These are phyloP conservation scores for Phytophthora agathidicida DNA, from an alignment of 352 stramenopile genomes.

Conservation along the genomic window DNA sequence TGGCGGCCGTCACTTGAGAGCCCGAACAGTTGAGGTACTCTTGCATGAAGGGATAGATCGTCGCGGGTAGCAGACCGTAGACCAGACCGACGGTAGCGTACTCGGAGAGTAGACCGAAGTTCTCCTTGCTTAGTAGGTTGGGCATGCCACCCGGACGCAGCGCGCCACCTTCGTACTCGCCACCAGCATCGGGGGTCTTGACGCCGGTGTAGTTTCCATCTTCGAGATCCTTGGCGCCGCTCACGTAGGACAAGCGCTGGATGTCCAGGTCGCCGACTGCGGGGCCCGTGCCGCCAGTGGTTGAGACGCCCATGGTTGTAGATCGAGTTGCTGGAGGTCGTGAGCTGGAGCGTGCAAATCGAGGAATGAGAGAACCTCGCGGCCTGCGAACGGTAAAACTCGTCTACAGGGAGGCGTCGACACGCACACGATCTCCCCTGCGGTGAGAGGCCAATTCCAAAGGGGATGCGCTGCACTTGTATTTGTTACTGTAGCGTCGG, in stretches of 20 bases:
- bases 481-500: too few relatives aligned
- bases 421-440: constrained; percentile 1
- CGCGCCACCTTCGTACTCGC: constrained; percentile 38
- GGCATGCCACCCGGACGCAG: constrained; percentile 34
- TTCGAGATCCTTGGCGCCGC: constrained; percentile 27
- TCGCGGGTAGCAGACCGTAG: constrained; percentile 44
- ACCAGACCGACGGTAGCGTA: constrained; percentile 50
- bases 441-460: background rate
- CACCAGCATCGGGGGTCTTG: constrained; percentile 32
- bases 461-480: constrained; percentile 23
- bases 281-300: constrained; percentile 18
- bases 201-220: constrained; percentile 34
- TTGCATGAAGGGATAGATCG: constrained; percentile 56
- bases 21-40: constrained; percentile 53
- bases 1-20: constrained; percentile 42
- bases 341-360: constrained; percentile 23
- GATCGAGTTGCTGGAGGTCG: background rate
- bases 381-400: constrained; percentile 5
- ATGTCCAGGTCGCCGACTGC: constrained; percentile 32
- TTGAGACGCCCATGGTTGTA: constrained; percentile 19
- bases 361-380: constrained; percentile 15
- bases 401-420: constrained; percentile 20
- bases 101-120: constrained; percentile 45
- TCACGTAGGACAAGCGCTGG: constrained; percentile 46
- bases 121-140: constrained; percentile 35